Conservation (phyloP, 2,329 filamentous ascomycete species). For the Ploettnerulaceae sp. region DNA sequence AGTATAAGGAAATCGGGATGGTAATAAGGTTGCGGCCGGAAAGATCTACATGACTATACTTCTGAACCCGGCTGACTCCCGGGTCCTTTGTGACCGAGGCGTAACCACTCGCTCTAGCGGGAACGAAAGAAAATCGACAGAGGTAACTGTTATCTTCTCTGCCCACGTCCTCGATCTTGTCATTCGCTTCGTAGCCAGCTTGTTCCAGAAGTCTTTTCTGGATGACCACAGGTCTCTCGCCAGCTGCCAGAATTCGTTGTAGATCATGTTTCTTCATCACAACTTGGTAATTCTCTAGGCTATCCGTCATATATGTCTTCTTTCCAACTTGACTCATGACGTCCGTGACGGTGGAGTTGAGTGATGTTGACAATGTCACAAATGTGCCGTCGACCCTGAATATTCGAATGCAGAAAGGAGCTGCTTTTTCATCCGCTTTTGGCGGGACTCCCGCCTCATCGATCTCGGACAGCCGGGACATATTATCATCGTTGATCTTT, state of each 20-base stretch:
- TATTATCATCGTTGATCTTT: constrained; percentile 61
- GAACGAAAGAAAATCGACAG: constrained; percentile 91
- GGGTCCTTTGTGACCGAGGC: constrained; percentile 71
- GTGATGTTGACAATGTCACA: constrained; percentile 77
- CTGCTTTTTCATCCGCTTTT: constrained; percentile 67
- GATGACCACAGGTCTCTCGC: constrained; percentile 80
- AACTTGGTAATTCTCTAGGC: constrained; percentile 90
- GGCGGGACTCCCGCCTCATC: constrained; percentile 65
- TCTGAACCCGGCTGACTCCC: constrained; percentile 75
- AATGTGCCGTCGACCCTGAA: constrained; percentile 94
- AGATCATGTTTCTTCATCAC: constrained; percentile 91
- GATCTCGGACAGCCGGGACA: constrained; percentile 51
- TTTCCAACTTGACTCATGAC: constrained; percentile 87
- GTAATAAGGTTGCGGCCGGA: constrained; percentile 86
- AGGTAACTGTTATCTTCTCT: constrained; percentile 97
- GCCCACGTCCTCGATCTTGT: constrained; percentile 87
- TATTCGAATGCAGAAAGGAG: constrained; percentile 86
- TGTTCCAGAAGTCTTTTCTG: constrained; percentile 90
- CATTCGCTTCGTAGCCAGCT: constrained; percentile 81
- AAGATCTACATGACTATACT: constrained; percentile 91
- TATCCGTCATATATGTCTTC: constrained; percentile 89
- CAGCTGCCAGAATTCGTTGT: constrained; percentile 70
- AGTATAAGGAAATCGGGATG: constrained; percentile 91
- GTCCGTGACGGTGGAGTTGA: constrained; percentile 81
- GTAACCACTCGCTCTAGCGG: constrained; percentile 79